phyloP scores from a whole-genome alignment of 148 eudicot species.

The Rhododendron kiyosumense region DNA sequence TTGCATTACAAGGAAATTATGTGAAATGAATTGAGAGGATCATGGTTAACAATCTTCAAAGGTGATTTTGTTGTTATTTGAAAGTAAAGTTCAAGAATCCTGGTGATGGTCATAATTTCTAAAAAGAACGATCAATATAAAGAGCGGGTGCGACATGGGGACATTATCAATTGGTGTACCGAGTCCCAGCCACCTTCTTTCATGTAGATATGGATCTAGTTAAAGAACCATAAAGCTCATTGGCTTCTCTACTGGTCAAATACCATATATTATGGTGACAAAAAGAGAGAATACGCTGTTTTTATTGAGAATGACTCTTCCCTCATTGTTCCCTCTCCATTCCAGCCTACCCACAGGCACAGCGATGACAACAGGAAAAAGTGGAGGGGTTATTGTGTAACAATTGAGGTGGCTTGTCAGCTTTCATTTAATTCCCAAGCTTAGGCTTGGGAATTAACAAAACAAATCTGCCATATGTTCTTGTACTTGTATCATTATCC shows the following conservation, averaged over 20 bases:
- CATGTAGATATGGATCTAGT: background rate
- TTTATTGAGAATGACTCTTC: background rate
- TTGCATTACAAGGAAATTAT: background rate
- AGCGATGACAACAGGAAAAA: background rate
- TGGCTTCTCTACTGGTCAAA: background rate
- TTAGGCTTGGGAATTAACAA: background rate
- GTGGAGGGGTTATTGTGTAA: background rate
- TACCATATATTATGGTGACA: background rate
- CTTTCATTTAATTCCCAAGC: background rate
- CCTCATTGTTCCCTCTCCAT: background rate
- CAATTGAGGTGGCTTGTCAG: background rate
- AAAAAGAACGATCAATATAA: background rate
- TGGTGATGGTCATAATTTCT: background rate
- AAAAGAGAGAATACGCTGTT: background rate
- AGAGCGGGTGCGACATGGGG: background rate
- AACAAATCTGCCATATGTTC: background rate
- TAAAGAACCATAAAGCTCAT: background rate
- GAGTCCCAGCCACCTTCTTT: background rate
- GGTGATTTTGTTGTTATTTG: background rate
- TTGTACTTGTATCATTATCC: background rate
- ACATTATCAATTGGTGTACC: background rate
- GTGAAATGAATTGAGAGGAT: background rate
- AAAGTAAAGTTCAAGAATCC: background rate
- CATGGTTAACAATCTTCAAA: background rate
- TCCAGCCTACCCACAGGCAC: background rate